phyloP scores from a whole-genome alignment of 768 basidiomycete genomes.

The Collybia sp. region DNA sequence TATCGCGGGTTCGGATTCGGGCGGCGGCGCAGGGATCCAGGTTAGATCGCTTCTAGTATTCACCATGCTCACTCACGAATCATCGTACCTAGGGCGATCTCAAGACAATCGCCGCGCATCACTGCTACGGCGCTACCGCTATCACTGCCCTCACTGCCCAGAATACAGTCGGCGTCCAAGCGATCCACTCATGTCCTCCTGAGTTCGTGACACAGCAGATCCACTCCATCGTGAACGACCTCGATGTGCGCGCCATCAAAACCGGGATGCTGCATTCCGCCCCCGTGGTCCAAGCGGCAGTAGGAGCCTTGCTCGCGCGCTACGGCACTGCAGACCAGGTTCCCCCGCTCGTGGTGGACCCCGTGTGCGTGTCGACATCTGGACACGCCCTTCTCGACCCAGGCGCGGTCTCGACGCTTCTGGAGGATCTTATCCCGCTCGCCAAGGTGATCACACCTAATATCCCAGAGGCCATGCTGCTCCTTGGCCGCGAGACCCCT shows the following conservation, averaged over 20 bases:
- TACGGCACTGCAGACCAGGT: slow-evolving; percentile 21
- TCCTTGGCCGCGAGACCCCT: slow-evolving; percentile 39
- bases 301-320: slow-evolving; percentile 39
- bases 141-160: slow-evolving; percentile 88
- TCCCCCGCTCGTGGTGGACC: slow-evolving; percentile 75
- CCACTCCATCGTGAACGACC: slow-evolving; percentile 64
- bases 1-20: slow-evolving; percentile 78
- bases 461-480: slow-evolving; percentile 69
- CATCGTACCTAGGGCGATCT: slow-evolving; percentile 64
- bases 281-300: slow-evolving; percentile 46
- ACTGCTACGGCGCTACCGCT: slow-evolving; percentile 77
- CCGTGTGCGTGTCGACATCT: slow-evolving; percentile 88
- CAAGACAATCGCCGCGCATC: slow-evolving; percentile 75
- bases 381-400: slow-evolving; percentile 73
- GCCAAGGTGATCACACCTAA: slow-evolving; percentile 81
- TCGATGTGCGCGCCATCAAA: slow-evolving; percentile 71
- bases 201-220: slow-evolving; percentile 76
- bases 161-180: slow-evolving; percentile 83
- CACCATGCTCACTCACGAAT: neutral
- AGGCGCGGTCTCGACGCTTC: slow-evolving; percentile 58
- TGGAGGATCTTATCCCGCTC: slow-evolving; percentile 64
- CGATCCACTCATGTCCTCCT: slow-evolving; percentile 60
- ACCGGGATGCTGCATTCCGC: slow-evolving; percentile 84
- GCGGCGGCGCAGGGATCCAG: slow-evolving; percentile 90
- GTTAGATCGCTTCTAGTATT: slow-evolving; percentile 27